A percentile compares a stretch with the other conserved stretches of the same genome.
Evolutionary conservation across 1,139 yeast genomes (phyloP).

Genomic region (Yarrowia galli): DNA sequence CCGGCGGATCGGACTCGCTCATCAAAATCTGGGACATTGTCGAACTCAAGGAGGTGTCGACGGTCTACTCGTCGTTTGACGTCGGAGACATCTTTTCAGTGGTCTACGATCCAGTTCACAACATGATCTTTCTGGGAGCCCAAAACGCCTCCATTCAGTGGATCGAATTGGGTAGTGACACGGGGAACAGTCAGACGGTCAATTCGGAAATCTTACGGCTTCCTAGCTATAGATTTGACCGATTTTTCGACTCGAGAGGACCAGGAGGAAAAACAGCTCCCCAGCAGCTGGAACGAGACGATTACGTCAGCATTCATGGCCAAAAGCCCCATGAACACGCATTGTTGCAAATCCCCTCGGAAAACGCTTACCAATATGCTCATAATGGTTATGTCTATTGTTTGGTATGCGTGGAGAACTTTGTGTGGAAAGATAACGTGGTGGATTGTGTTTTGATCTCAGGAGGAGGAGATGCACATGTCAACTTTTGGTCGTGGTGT

Average conservation of each 20-base stretch:
- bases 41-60: slow-evolving; percentile 55
- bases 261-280: slow-evolving; percentile 68
- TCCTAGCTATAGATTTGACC: slow-evolving; percentile 83
- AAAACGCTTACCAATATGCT: slow-evolving; percentile 77
- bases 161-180: slow-evolving; percentile 57
- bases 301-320: slow-evolving; percentile 14
- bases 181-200: slow-evolving; percentile 44
- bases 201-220: slow-evolving; percentile 54
- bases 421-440: slow-evolving; percentile 49
- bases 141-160: slow-evolving; percentile 90
- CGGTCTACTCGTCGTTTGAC: slow-evolving; percentile 83
- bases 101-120: slow-evolving; percentile 66
- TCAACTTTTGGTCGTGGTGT: slow-evolving; percentile 72
- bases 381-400: slow-evolving; percentile 91
- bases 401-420: slow-evolving; percentile 55
- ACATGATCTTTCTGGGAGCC: slow-evolving; percentile 81
- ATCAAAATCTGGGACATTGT: slow-evolving; percentile 80
- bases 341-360: slow-evolving; percentile 71
- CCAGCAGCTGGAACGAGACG: slow-evolving; percentile 43
- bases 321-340: slow-evolving; percentile 38
- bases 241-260: slow-evolving; percentile 89
- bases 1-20: slow-evolving; percentile 90
- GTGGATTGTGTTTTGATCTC: slow-evolving; percentile 54
- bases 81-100: slow-evolving; percentile 93
- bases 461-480: slow-evolving; percentile 91